Percentiles rank a stretch among this genome's conserved stretches.
Evolutionary conservation across 768 basidiomycete species (phyloP).

Genomic region (Leucocoprinus sp.): DNA sequence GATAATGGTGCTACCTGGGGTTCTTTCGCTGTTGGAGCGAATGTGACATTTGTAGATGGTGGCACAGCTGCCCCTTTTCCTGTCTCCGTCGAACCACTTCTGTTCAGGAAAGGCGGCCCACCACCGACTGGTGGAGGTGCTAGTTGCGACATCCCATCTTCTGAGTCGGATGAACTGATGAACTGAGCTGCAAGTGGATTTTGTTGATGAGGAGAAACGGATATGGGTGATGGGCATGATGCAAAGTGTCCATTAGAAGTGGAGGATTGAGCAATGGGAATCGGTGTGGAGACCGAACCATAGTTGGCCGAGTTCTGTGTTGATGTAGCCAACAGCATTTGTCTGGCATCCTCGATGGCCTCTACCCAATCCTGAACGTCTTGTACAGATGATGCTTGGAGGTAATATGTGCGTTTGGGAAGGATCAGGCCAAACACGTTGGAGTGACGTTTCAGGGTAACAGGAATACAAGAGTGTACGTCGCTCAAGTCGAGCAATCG

Average conservation of each 20-base stretch:
- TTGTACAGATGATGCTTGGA: slow-evolving; percentile 64
- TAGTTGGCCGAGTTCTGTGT: slow-evolving; percentile 54
- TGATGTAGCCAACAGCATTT: slow-evolving; percentile 52
- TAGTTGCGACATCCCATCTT: slow-evolving; percentile 36
- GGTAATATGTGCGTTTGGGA: slow-evolving; percentile 82
- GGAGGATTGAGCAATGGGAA: slow-evolving; percentile 5
- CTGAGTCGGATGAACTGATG: slow-evolving; percentile 73
- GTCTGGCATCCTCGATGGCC: slow-evolving; percentile 71
- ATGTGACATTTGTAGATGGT: slow-evolving; percentile 13
- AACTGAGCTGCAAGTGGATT: slow-evolving; percentile 26
- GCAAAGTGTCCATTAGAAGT: slow-evolving; percentile 13
- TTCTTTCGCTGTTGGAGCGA: slow-evolving; percentile 22
- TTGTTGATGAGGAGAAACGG: slow-evolving; percentile 38
- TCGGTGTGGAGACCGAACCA: slow-evolving; percentile 38
- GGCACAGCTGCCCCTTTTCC: slow-evolving; percentile 1
- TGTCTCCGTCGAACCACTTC: background rate
- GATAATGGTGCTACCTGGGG: background rate
- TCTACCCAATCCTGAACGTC: slow-evolving; percentile 80
- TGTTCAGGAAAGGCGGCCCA: background rate
- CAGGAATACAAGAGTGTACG: slow-evolving; percentile 83
- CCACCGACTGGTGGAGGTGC: background rate
- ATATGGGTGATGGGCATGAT: slow-evolving; percentile 27
- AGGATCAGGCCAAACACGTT: slow-evolving; percentile 92
- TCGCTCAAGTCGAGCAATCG: slow-evolving; percentile 81
- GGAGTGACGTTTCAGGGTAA: slow-evolving; percentile 81